phyloP scores from a whole-genome alignment of 2,329 filamentous ascomycete genomes.

The Colletotrichum phormii region DNA sequence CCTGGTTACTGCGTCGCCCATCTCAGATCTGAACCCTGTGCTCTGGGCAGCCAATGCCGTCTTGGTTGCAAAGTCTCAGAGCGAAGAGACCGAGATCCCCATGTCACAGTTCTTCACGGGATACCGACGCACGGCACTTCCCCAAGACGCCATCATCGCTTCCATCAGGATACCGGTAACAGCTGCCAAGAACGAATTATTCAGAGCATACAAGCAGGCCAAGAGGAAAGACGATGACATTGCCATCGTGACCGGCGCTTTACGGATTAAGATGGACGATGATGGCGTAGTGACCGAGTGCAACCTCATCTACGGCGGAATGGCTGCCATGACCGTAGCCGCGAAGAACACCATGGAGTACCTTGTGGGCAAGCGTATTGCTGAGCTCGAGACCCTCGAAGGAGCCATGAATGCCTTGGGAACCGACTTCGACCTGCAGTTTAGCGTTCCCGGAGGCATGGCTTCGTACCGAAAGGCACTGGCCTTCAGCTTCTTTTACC shows the following conservation, averaged over 20 bases:
- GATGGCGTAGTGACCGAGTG: conserved; percentile 77
- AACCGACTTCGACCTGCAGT: conserved; percentile 87
- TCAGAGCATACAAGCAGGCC: conserved; percentile 93
- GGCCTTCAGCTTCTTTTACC: conserved; percentile 94
- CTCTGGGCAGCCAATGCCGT: conserved; percentile 88
- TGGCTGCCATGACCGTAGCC: conserved; percentile 91
- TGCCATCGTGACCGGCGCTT: conserved; percentile 91
- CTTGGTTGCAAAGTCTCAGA: conserved; percentile 81
- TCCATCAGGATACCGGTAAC: conserved; percentile 87
- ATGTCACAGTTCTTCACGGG: conserved; percentile 94
- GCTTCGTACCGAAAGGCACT: conserved; percentile 93
- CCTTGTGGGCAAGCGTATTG: conserved; percentile 81
- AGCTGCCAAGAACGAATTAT: conserved; percentile 80
- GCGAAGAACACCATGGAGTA: conserved; percentile 83
- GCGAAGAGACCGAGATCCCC: conserved; percentile 83
- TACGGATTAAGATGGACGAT: conserved; percentile 79
- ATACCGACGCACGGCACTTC: conserved; percentile 86
- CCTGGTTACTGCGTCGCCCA: conserved; percentile 92
- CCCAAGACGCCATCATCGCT: conserved; percentile 85
- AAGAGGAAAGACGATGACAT: conserved; percentile 99
- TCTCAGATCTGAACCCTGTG: conserved; percentile 95
- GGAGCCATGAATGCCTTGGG: conserved; percentile 91
- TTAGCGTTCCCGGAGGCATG: conserved; percentile 96
- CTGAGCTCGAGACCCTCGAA: conserved; percentile 85
- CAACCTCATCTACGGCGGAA: conserved; percentile 91